Evolutionary conservation across 1,284 basidiomycete species (phyloP).

Genomic region (Trichosporon faecale): DNA sequence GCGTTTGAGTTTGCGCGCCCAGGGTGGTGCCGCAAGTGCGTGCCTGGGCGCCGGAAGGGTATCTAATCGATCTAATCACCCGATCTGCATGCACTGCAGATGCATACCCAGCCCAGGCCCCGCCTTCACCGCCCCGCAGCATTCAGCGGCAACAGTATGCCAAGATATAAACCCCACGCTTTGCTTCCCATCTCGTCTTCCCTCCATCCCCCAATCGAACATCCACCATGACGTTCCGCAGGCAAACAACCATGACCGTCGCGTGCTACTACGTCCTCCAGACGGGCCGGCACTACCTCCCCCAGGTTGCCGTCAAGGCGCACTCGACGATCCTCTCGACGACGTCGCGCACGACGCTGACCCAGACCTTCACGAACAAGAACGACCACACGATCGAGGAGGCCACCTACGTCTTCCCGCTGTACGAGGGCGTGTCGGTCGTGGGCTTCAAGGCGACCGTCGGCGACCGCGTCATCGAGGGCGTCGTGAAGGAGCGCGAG

Average conservation of each 20-base stretch:
- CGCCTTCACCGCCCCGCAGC: neutral
- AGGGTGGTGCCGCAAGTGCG: too few relatives aligned
- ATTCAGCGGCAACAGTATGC: neutral
- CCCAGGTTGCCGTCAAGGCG: slow-evolving; percentile 6
- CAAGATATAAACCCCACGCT: neutral
- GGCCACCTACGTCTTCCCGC: slow-evolving; percentile 61
- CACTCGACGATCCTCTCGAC: slow-evolving; percentile 38
- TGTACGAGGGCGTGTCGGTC: slow-evolving; percentile 59
- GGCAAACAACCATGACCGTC: neutral
- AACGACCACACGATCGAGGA: slow-evolving; percentile 49
- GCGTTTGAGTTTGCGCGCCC: neutral
- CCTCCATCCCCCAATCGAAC: neutral
- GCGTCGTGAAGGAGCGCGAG: slow-evolving; percentile 57
- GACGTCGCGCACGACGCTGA: slow-evolving; percentile 57
- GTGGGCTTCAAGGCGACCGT: slow-evolving; percentile 57
- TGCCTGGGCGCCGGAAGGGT: neutral
- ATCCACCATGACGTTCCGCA: neutral
- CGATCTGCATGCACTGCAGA: neutral
- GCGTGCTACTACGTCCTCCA: neutral
- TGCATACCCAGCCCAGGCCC: neutral
- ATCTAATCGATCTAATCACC: neutral
- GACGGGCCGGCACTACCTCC: neutral
- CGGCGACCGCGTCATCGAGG: slow-evolving; percentile 54
- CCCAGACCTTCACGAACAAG: slow-evolving; percentile 57
- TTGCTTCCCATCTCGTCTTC: neutral